Base-by-base conservation (phyloP, 495 filamentous ascomycete species). In the Hyaloscypha bicolor region DNA sequence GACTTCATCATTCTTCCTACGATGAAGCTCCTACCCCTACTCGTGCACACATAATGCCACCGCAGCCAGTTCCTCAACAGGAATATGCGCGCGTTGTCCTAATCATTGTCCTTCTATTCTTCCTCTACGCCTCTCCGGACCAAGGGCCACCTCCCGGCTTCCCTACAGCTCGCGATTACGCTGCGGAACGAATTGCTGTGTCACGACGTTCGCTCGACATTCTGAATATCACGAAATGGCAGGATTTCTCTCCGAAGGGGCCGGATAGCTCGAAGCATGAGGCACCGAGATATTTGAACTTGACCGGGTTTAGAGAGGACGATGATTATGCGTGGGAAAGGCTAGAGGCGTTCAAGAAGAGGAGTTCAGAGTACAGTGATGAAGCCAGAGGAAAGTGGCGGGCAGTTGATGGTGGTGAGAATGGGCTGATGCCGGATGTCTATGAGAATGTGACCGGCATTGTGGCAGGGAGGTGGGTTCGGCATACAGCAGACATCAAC, bases 371-470 rank as follows among this genome's bases (percentile, higher is more conserved):
- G 73, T 81, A 81, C 81, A 68, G 56, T 55, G 69, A 75, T 35
- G 68, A 72, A 35, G 64, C 57, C 9, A 59, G 29, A 29, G 56
- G 56, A 11, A 51, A 45, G 21, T 61, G 65, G 63, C 6, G 31
- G 2, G 29, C 51, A 42, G 57, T 11, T 19, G 59, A 59, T 37
- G 69, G 57, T 52, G 64, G 59, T 29, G 48, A 68, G 30, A 30
- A 29, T 29, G 70, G 70, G 16, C 29, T 66, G 22, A 45, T 39
- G 48, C 67, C 64, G 29, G 33, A 68, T 45, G 63, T 73, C 5
- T 97, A 94, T 82, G 85, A 87, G 72, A 97, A 97, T 78, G 84
- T 90, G 33, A 94, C 93, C 8, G 91, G 93, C 0, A 88, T 87
- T 56, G 81, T 95, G 25, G 80, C 82, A 25, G 93, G 93, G 12